Evolutionary conservation across 352 stramenopile species (phyloP).

Genomic region (Hyaloperonospora brassicae): DNA sequence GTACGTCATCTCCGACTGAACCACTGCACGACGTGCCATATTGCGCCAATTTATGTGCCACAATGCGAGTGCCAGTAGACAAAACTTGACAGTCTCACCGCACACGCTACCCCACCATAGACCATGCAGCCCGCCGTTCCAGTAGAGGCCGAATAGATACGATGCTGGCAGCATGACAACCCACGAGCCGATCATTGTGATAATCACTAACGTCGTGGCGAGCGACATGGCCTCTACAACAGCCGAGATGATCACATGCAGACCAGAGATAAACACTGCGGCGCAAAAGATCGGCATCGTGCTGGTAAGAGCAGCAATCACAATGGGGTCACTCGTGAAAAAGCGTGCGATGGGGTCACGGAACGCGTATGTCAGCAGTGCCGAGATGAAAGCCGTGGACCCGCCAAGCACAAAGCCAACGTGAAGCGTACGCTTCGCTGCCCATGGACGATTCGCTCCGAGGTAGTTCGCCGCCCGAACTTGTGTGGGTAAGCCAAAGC

Average conservation of each 20-base stretch:
- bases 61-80: conserved; percentile 50
- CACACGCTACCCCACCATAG: conserved; percentile 72
- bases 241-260: conserved; percentile 71
- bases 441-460: conserved; percentile 48
- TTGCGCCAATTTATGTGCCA: conserved; percentile 64
- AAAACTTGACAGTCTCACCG: conserved; percentile 67
- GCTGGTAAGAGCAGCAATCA: conserved; percentile 45
- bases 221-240: conserved; percentile 80
- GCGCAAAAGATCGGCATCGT: conserved; percentile 67
- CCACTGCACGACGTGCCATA: conserved; percentile 55
- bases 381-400: no score
- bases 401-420: no score
- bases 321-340: conserved; percentile 57
- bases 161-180: conserved; percentile 59
- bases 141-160: conserved; percentile 52
- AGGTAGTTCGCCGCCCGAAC: conserved; percentile 72
- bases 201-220: conserved; percentile 53
- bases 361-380: no score
- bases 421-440: conserved; percentile 22
- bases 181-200: conserved; percentile 64
- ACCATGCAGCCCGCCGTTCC: conserved; percentile 39
- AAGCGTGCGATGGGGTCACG: conserved; percentile 8
- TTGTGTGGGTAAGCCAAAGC: conserved; percentile 72
- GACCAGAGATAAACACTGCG: conserved; percentile 61
- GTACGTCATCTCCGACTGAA: conserved; percentile 37